phyloP scores from a whole-genome alignment of 176 grass and related monocot species.

The Carex pumila region DNA sequence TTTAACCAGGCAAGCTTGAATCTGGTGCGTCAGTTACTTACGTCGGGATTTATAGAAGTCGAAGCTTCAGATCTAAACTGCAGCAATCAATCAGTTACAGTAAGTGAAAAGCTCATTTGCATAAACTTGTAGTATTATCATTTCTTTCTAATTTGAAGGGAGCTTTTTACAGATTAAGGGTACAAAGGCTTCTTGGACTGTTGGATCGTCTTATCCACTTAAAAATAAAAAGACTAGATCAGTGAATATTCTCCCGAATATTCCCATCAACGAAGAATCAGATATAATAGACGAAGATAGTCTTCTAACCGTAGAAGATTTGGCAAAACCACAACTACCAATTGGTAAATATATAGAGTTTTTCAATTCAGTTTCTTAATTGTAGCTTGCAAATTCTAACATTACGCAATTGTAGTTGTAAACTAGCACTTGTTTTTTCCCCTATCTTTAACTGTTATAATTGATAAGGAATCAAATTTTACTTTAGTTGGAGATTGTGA shows the following conservation, averaged over 20 bases:
- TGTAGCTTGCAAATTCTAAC: not conserved
- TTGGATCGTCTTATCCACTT: constrained; percentile 33
- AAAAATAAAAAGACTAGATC: not conserved
- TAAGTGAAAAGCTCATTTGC: not conserved
- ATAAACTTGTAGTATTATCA: not conserved
- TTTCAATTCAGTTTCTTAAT: not conserved
- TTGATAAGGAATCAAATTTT: not conserved
- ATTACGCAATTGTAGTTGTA: not conserved
- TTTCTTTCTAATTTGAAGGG: not conserved
- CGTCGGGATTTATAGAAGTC: constrained; percentile 31
- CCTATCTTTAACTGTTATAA: not conserved
- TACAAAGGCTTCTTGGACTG: constrained; percentile 36
- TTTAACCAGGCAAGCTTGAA: constrained; percentile 12
- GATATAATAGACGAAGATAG: constrained; percentile 48
- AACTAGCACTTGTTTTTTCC: not conserved
- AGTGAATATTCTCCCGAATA: constrained; percentile 28
- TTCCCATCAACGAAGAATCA: constrained; percentile 31
- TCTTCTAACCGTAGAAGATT: constrained; percentile 40
- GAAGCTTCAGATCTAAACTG: not conserved
- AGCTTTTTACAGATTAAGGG: constrained; percentile 19
- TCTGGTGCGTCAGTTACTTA: constrained; percentile 30
- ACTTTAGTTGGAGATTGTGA: constrained; percentile 38
- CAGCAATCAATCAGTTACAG: not conserved
- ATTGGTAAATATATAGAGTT: constrained; percentile 15
- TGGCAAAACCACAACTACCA: constrained; percentile 32